phyloP scores from a whole-genome alignment of 1,284 basidiomycete species.

The Cryptococcus sp. region DNA sequence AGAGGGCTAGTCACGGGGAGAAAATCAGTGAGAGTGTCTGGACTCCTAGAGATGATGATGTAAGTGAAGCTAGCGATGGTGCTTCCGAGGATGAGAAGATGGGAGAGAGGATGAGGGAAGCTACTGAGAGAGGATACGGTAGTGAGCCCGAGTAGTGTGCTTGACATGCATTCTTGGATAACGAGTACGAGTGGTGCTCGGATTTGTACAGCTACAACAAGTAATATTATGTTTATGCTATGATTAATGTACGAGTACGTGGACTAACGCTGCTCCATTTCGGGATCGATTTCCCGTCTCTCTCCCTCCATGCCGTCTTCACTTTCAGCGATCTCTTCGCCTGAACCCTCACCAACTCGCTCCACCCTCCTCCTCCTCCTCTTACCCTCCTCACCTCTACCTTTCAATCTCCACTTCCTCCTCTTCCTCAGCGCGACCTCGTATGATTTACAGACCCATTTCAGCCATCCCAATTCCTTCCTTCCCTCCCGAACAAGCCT shows the following conservation, averaged over 20 bases:
- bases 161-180: background rate
- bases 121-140: conserved; percentile 18
- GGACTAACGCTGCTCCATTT: too few relatives aligned
- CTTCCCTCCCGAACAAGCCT: conserved; percentile 32
- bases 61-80: background rate
- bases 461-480: conserved; percentile 29
- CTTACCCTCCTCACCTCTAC: conserved; percentile 13
- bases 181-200: too few relatives aligned
- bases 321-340: background rate
- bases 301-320: background rate
- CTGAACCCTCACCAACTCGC: background rate
- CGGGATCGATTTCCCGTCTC: background rate
- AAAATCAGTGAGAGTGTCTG: conserved; percentile 39
- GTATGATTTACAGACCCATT: conserved; percentile 30
- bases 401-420: conserved; percentile 26
- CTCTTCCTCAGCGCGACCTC: conserved; percentile 28
- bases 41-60: conserved; percentile 8
- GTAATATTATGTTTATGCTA: too few relatives aligned
- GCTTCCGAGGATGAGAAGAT: conserved; percentile 4
- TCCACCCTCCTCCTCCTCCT: conserved; percentile 3
- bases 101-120: conserved; percentile 22
- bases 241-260: too few relatives aligned
- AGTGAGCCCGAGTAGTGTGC: conserved; percentile 6
- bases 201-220: too few relatives aligned
- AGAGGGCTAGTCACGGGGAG: conserved; percentile 43